These are phyloP conservation scores for Eucalyptus urophylla DNA, from an alignment of 345 rosid species.

Conservation along the genomic window DNA sequence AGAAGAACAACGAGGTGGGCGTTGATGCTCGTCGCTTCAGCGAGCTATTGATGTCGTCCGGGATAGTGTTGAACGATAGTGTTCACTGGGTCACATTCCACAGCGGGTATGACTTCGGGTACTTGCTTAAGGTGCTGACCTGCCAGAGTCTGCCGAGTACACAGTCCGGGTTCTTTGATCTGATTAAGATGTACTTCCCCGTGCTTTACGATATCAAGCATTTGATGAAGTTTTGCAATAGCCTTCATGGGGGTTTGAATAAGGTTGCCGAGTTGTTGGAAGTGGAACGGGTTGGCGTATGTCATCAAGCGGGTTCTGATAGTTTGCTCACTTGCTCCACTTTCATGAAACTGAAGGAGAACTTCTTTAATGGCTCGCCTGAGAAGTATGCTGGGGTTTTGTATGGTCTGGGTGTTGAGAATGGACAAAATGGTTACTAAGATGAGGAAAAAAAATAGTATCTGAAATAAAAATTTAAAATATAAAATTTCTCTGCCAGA, in stretches of 20 bases:
- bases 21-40: background rate
- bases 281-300: background rate
- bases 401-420: constrained; percentile 1
- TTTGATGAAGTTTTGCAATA: background rate
- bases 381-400: constrained; percentile 1
- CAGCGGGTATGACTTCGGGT: background rate
- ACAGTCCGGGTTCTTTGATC: background rate
- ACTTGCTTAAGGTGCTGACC: constrained; percentile 1
- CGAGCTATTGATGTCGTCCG: constrained; percentile 1
- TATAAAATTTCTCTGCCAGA: background rate
- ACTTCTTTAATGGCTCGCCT: background rate
- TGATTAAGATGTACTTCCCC: background rate
- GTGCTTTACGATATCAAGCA: constrained; percentile 7
- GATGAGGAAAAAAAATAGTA: background rate
- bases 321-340: constrained; percentile 2
- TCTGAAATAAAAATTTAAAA: background rate
- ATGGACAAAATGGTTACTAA: background rate
- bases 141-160: background rate
- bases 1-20: background rate
- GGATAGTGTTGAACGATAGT: background rate
- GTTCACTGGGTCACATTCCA: constrained; percentile 5
- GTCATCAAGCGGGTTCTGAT: constrained; percentile 6
- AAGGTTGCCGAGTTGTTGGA: background rate
- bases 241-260: constrained; percentile 4
- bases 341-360: constrained; percentile 1